Evolutionary conservation across 176 grass and related monocot genomes (phyloP), one percentile per base, ranked within the genome.

Genomic region (Cenchrus purpureus): DNA sequence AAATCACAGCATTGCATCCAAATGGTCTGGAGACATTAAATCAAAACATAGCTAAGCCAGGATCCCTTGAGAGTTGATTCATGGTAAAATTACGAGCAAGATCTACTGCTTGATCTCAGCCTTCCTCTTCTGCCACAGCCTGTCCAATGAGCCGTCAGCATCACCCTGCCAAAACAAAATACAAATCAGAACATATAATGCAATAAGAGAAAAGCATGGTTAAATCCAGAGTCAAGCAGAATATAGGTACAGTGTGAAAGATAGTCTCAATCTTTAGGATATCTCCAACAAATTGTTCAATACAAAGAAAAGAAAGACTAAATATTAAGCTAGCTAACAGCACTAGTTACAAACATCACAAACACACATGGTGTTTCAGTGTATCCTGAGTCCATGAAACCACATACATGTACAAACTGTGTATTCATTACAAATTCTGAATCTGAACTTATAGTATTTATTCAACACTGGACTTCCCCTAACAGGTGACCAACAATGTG

Each of bases 121-220:
- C 86, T 90, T 90, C 87, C 85, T 92, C 90, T 92, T 93, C 58
- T 85, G 79, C 94, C 94, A 97, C 71, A 97, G 90, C 94, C 94
- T 94, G 72, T 97, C 94, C 34, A 97, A 69, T 5, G 94, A 90
- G 45, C 94, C 52, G 67, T 97, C 94, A 8, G 92, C 94, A 53
- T 94, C 92, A 73, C 92, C 94, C 94, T 97, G 82, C 20, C 25
- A 67, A 54, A 20, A 71, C 6, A 48, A 49, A 75, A 76, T 20
- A 12, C 2, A 6, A 0, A 77, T 89, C 34, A 77, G 46, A 87
- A 77, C 22, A 25, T 2, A 8, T 53, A 22, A 9, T 40, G 8
- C 4, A 37, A 68, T 3, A 2, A 57, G 6, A 25, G 4, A 25
- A 28, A 56, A 17, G 34, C 0, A 71, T 16, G 31, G 42, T 28